Base-by-base conservation (phyloP, 441 rosid genomes). In the Biscutella laevigata region DNA sequence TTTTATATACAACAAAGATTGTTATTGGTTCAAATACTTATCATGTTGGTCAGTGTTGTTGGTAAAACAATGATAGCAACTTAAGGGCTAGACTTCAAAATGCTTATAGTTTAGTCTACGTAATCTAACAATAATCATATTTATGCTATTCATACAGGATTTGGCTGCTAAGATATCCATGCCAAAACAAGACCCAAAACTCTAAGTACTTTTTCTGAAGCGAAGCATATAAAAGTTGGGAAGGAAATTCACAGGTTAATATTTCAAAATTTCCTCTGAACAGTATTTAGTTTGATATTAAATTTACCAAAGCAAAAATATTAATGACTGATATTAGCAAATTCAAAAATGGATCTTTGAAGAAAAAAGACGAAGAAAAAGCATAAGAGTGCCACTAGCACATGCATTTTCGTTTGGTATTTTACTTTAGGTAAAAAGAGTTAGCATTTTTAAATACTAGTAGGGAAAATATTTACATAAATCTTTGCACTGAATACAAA, bases 401-500 rank as follows among this genome's bases (percentile, higher is more conserved):
- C 65, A 66, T 66, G 65, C 70, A 66, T 29, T 44, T 52, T n/a
- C 42, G 14, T 59, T 66, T 59, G 65, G 65, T 66, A 52, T 36
- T 37, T 37, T 25, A 52, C 56, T 66, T 66, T 57, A 51, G 35
- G 48, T 47, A 19, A 52, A 59, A 59, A 66, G 55, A n/a, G n/a
- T n/a, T 38, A 30, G 41, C 12, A 8, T 9, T 4, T 25, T 48
- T 32, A 38, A 16, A 13, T 15, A 47, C 13, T 1, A 42, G 40
- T 17, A 14, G 19, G 4, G 15, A 20, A 43, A 2, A 43, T 11
- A 46, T 46, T 56, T 19, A 44, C 42, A 24, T n/a, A 41, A 44
- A 59, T 66, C 56, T 59, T 44, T 59, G 37, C 70, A 66, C 66
- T 57, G 61, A 45, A 45, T 45, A 59, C 59, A 65, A 65, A 66